phyloP scores from a whole-genome alignment of 768 basidiomycete species.

The Mycena floridula region DNA sequence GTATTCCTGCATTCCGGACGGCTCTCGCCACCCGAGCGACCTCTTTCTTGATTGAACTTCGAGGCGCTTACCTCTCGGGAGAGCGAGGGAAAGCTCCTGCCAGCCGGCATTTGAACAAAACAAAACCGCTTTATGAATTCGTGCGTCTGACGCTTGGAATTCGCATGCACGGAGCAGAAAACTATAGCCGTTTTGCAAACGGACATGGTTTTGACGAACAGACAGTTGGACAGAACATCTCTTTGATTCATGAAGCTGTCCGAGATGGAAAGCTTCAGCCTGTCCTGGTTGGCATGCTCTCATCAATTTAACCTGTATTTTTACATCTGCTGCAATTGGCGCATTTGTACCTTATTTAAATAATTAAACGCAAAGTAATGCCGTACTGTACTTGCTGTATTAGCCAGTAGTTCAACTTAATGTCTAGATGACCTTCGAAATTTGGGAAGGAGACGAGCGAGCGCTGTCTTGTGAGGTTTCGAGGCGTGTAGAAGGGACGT shows the following conservation, averaged over 20 bases:
- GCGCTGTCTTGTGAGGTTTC: too few relatives aligned
- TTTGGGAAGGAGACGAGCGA: too few relatives aligned
- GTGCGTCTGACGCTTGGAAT: constrained; percentile 67
- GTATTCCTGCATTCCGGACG: constrained; percentile 50
- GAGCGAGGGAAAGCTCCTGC: constrained; percentile 62
- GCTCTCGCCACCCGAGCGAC: constrained; percentile 43
- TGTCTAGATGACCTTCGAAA: too few relatives aligned
- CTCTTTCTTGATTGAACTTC: constrained; percentile 39
- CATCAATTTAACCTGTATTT: too few relatives aligned
- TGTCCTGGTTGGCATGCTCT: constrained; percentile 35
- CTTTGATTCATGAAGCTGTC: constrained; percentile 70
- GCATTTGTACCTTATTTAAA: too few relatives aligned
- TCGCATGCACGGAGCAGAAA: constrained; percentile 62
- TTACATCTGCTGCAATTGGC: too few relatives aligned
- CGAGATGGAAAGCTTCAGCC: constrained; percentile 48
- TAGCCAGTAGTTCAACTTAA: too few relatives aligned
- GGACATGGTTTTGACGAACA: constrained; percentile 64
- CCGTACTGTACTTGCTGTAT: too few relatives aligned
- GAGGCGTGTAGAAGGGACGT: too few relatives aligned
- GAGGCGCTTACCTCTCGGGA: constrained; percentile 53
- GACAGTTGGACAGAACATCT: constrained; percentile 66
- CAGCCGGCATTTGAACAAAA: constrained; percentile 57
- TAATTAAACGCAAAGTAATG: too few relatives aligned
- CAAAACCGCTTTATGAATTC: constrained; percentile 71
- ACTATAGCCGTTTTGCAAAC: constrained; percentile 38